Evolutionary conservation across 2,329 filamentous ascomycete species (phyloP).

Genomic region (Sarocladiaceae sp.): DNA sequence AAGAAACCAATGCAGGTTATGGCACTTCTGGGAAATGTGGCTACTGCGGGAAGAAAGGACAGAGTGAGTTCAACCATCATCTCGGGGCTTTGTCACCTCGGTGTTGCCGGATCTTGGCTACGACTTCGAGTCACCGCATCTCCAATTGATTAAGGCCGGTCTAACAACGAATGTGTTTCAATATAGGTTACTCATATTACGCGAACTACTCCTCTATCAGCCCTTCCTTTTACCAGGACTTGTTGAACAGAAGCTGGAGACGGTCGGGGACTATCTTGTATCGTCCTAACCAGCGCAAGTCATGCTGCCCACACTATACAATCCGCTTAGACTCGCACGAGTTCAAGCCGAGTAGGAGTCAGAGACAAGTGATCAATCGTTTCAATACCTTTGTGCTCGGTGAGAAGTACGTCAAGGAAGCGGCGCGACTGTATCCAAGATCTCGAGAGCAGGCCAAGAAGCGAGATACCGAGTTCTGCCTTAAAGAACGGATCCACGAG

Average conservation of each 20-base stretch:
- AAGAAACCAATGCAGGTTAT: conserved; percentile 33
- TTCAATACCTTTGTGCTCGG: conserved; percentile 70
- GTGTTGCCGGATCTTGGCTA: too few relatives aligned
- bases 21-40: conserved; percentile 46
- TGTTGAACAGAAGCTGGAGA: conserved; percentile 73
- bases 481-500: conserved; percentile 63
- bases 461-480: conserved; percentile 61
- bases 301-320: conserved; percentile 90
- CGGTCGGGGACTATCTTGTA: conserved; percentile 67
- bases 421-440: conserved; percentile 57
- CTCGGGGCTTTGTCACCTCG: too few relatives aligned
- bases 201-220: conserved; percentile 54
- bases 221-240: conserved; percentile 60
- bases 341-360: conserved; percentile 63
- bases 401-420: conserved; percentile 58
- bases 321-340: conserved; percentile 62
- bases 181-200: conserved; percentile 67
- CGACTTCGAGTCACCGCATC: too few relatives aligned
- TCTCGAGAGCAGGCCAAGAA: conserved; percentile 59
- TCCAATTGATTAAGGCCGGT: too few relatives aligned
- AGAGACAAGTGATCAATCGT: conserved; percentile 68
- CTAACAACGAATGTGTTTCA: neutral
- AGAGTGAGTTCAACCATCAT: conserved; percentile 44
- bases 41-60: conserved; percentile 42
- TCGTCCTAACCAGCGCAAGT: conserved; percentile 67